Evolutionary conservation across 495 filamentous ascomycete species (phyloP).

Genomic region (Penicillium subrubescens): DNA sequence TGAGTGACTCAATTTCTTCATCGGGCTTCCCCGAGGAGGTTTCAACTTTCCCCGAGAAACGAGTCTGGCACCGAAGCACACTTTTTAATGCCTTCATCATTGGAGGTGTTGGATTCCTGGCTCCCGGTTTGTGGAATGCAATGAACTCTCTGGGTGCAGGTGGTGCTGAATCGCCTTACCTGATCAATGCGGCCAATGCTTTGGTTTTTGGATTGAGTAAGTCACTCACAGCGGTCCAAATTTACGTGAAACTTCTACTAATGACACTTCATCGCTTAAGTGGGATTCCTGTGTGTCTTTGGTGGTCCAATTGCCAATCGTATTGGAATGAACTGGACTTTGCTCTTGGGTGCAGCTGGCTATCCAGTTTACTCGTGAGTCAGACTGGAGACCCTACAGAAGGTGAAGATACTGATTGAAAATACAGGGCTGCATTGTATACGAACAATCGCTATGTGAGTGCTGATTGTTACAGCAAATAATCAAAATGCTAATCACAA

Average conservation of each 20-base stretch:
- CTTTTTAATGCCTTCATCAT: constrained; percentile 58
- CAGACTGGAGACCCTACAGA: neutral
- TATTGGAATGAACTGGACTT: constrained; percentile 61
- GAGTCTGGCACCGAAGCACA: constrained; percentile 58
- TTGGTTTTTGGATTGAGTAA: constrained; percentile 55
- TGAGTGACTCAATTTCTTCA: constrained; percentile 16
- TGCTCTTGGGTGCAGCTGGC: constrained; percentile 58
- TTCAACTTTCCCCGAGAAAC: constrained; percentile 7
- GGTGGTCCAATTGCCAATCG: constrained; percentile 55
- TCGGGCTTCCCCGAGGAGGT: constrained; percentile 15
- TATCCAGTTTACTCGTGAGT: constrained; percentile 44
- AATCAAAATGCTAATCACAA: neutral
- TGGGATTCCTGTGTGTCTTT: constrained; percentile 61
- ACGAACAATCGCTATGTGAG: constrained; percentile 62
- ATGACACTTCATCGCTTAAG: constrained; percentile 14
- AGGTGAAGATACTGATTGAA: constrained; percentile 32
- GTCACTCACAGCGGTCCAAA: neutral
- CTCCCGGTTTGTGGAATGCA: constrained; percentile 50
- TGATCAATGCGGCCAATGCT: constrained; percentile 66
- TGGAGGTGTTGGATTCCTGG: constrained; percentile 40
- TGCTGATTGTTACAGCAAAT: neutral
- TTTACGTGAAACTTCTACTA: neutral
- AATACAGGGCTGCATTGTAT: constrained; percentile 56
- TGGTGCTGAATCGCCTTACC: constrained; percentile 57
- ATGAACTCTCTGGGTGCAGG: constrained; percentile 72